Conservation (phyloP, 352 stramenopile genomes). For the Phytophthora uliginosa region DNA sequence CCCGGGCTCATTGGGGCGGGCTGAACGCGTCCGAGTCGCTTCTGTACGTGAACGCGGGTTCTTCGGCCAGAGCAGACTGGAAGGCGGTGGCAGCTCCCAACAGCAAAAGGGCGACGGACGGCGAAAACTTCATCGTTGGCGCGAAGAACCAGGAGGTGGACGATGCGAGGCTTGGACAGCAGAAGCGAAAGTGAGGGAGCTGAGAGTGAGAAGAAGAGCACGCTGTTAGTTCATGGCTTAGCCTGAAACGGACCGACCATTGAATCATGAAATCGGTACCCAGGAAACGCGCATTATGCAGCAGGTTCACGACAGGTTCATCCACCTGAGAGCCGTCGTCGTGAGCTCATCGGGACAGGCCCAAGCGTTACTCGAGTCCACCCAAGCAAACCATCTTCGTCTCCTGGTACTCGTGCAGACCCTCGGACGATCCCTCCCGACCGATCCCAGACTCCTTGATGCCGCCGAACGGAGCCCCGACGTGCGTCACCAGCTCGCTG, state of each 20-base stretch:
- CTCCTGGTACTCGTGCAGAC: constrained; percentile 96
- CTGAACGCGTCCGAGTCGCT: constrained; percentile 19
- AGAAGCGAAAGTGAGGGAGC: too few relatives aligned
- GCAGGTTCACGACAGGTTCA: neutral
- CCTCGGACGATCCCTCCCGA: constrained; percentile 88
- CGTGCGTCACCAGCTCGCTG: constrained; percentile 84
- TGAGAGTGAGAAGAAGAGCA: neutral
- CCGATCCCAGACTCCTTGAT: constrained; percentile 91
- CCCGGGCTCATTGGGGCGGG: constrained; percentile 32
- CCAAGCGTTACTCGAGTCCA: constrained; percentile 42
- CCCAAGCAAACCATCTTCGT: constrained; percentile 96
- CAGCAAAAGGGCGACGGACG: neutral
- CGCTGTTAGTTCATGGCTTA: too few relatives aligned
- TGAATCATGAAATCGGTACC: constrained; percentile 1
- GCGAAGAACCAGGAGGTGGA: neutral
- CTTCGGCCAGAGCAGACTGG: neutral
- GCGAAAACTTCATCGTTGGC: constrained; percentile 16
- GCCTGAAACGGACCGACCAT: neutral
- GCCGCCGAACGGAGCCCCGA: constrained; percentile 89
- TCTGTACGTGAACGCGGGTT: constrained; percentile 22
- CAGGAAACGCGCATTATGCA: neutral
- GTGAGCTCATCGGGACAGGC: constrained; percentile 10
- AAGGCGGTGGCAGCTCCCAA: constrained; percentile 2
- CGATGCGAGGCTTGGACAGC: neutral
- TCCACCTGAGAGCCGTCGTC: neutral